Evolutionary conservation across 306 rosid genomes (phyloP), one percentile per base, ranked within the genome.

Genomic region (Canavalia ensiformis): DNA sequence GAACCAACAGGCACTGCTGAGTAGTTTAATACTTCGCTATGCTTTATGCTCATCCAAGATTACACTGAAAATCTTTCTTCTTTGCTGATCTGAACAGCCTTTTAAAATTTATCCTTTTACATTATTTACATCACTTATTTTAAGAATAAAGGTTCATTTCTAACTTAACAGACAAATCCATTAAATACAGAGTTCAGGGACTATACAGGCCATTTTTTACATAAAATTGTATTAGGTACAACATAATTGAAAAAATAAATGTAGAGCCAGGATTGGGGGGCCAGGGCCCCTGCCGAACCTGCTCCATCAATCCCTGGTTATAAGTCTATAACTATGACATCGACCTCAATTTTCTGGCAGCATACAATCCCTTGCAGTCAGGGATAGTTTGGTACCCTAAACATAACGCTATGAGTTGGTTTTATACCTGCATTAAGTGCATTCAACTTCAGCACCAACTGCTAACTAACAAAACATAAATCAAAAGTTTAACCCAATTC

Each of bases 401-500:
- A 76, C 50, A 54, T 41, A 68, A 68, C 67, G 75, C 42, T 78
- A 37, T 6, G 12, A 11, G 79, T 0, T 52, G 25, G 54, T 54
- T 30, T 68, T 83, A 6, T 51, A 18, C 56, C 25, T 18, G 25
- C 25, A 18, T 18, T 18, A 18, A 18, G 25, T 39, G 37, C 58
- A 72, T 72, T 78, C 37, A 66, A 66, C 65, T 63, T 57, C 49
- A 49, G 60, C 65, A 57, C 25, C 68, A 74, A 62, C 31, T 30
- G 8, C 49, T 50, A 74, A 66, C n/a, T 9, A 58, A 37, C 50
- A 57, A 58, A 78, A 30, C 44, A 45, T 45, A 49, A 52, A 60
- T 64, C 41, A 65, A 33, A 73, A 64, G 74, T 78, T 78, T 57
- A 49, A 73, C 8, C 28, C 30, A 68, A 60, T 41, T 77, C 52